Evolutionary conservation across 495 filamentous ascomycete genomes (phyloP).

Genomic region (Alectoria sarmentosa): DNA sequence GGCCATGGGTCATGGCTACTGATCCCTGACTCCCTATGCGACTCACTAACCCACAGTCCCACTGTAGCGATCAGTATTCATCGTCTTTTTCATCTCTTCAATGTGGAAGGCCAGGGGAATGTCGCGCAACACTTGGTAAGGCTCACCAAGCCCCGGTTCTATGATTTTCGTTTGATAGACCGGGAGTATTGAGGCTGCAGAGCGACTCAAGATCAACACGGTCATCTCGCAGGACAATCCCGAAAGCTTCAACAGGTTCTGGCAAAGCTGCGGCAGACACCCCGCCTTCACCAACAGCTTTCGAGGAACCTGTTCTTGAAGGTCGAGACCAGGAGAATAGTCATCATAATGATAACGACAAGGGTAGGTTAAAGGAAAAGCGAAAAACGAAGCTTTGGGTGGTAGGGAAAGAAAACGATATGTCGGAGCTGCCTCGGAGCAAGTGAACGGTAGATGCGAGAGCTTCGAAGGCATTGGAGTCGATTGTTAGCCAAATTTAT

Average conservation of each 20-base stretch:
- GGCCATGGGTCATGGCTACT: too few species aligned
- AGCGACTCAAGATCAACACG: slow-evolving; percentile 16
- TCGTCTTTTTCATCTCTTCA: slow-evolving; percentile 55
- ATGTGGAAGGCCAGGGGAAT: slow-evolving; percentile 43
- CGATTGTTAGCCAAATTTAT: not conserved
- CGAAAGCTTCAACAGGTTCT: slow-evolving; percentile 41
- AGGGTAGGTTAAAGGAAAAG: too few species aligned
- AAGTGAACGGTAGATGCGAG: slow-evolving; percentile 37
- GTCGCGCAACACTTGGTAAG: slow-evolving; percentile 39
- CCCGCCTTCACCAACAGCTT: too few species aligned
- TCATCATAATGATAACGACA: too few species aligned
- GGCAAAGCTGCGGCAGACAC: too few species aligned
- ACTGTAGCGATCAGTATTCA: slow-evolving; percentile 45
- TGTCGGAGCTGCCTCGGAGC: slow-evolving; percentile 39
- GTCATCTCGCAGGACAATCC: slow-evolving; percentile 34
- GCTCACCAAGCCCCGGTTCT: slow-evolving; percentile 40
- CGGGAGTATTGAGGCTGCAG: slow-evolving; percentile 33
- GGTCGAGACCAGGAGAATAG: too few species aligned
- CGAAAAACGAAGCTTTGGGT: too few species aligned
- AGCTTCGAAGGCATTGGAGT: not conserved
- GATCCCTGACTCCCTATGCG: too few species aligned
- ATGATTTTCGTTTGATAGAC: slow-evolving; percentile 45
- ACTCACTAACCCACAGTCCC: too few species aligned
- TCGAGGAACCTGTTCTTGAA: too few species aligned
- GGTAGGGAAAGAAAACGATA: too few species aligned